Evolutionary conservation across 2,329 filamentous ascomycete genomes (phyloP).

Genomic region (Diaporthe vexans): DNA sequence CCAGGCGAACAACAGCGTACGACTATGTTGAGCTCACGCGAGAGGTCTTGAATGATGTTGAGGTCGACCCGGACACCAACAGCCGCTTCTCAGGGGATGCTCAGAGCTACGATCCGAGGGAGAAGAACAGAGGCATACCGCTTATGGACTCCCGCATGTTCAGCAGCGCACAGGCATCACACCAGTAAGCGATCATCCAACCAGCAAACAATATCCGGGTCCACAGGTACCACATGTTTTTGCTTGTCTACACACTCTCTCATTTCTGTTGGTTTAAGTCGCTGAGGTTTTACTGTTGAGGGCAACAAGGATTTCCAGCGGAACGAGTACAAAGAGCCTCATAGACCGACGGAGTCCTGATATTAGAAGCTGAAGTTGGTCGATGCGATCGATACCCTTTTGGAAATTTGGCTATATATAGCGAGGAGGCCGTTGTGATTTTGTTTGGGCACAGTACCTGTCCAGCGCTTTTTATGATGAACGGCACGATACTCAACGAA

Average conservation of each 20-base stretch:
- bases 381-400: conserved; percentile 25
- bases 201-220: conserved; percentile 15
- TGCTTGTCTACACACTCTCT: background rate
- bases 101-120: conserved; percentile 48
- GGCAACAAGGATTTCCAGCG: conserved; percentile 32
- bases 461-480: background rate
- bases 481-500: conserved; percentile 5
- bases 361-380: conserved; percentile 22
- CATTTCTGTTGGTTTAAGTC: conserved; percentile 17
- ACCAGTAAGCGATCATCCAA: conserved; percentile 38
- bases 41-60: conserved; percentile 63
- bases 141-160: conserved; percentile 62
- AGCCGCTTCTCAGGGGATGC: conserved; percentile 50
- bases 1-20: conserved; percentile 68
- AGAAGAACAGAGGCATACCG: conserved; percentile 65
- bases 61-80: conserved; percentile 37
- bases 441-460: background rate
- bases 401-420: background rate
- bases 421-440: conserved; percentile 15
- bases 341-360: conserved; percentile 34
- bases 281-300: conserved; percentile 32
- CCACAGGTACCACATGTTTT: conserved; percentile 8
- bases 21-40: conserved; percentile 90
- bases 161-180: conserved; percentile 41
- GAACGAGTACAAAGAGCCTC: conserved; percentile 34